phyloP scores from a whole-genome alignment of 2,329 filamentous ascomycete genomes.

The Microcyclosporella mali region DNA sequence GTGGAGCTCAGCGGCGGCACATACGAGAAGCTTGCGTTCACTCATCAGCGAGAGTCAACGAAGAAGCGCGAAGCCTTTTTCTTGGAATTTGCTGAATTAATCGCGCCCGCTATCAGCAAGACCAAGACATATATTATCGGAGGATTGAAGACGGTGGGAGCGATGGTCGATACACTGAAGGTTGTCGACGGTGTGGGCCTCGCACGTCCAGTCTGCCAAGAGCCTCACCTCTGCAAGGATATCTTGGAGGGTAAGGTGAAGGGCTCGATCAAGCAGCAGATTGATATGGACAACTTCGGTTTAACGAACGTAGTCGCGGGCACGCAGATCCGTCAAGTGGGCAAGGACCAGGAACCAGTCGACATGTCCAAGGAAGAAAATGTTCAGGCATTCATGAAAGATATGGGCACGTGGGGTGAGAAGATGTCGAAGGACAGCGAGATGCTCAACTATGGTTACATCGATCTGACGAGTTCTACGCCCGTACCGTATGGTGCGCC shows the following conservation, averaged over 20 bases:
- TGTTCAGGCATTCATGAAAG: slow-evolving; percentile 43
- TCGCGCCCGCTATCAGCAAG: slow-evolving; percentile 44
- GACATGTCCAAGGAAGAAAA: slow-evolving; percentile 47
- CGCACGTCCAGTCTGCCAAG: slow-evolving; percentile 48
- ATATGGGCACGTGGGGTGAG: slow-evolving; percentile 40
- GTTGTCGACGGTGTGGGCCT: slow-evolving; percentile 57
- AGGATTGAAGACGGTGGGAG: slow-evolving; percentile 49
- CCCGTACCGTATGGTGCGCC: slow-evolving; percentile 35
- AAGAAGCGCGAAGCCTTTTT: slow-evolving; percentile 49
- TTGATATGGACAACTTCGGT: slow-evolving; percentile 49
- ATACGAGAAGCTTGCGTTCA: slow-evolving; percentile 50
- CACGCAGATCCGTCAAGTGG: slow-evolving; percentile 48
- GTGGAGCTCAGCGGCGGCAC: slow-evolving; percentile 58
- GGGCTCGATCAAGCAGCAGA: slow-evolving; percentile 41
- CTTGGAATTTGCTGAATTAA: slow-evolving; percentile 53
- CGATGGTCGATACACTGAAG: slow-evolving; percentile 54
- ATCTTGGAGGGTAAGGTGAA: slow-evolving; percentile 43
- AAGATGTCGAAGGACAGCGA: slow-evolving; percentile 21
- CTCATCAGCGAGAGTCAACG: slow-evolving; percentile 49
- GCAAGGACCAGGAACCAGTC: slow-evolving; percentile 49
- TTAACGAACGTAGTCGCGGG: slow-evolving; percentile 43
- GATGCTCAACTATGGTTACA: slow-evolving; percentile 17
- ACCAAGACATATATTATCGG: slow-evolving; percentile 57
- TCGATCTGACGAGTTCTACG: slow-evolving; percentile 38
- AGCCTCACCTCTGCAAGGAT: slow-evolving; percentile 42